phyloP scores from a whole-genome alignment of 257 asterid genomes.

The Nicotiana attenuata region DNA sequence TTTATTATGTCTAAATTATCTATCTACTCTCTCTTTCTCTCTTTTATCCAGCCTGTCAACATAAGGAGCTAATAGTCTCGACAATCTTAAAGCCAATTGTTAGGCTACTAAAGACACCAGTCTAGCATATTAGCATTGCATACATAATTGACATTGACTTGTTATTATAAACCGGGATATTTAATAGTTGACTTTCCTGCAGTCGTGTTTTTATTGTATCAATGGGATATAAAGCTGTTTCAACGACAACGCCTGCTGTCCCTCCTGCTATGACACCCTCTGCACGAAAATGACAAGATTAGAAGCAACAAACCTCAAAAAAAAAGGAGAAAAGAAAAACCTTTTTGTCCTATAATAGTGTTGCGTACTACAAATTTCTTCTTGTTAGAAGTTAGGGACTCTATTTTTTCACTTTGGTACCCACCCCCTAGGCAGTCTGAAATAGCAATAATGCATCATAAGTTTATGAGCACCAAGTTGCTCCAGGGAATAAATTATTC shows the following conservation, averaged over 20 bases:
- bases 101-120: not conserved
- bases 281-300: conserved; percentile 29
- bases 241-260: conserved; percentile 92
- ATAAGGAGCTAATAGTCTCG: not conserved
- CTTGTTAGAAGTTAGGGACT: not conserved
- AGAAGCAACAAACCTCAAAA: not conserved
- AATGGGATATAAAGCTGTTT: conserved; percentile 86
- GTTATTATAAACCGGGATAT: not conserved
- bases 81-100: not conserved
- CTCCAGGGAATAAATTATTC: not conserved
- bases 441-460: not conserved
- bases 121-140: not conserved
- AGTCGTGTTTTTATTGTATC: conserved; percentile 94
- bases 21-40: not conserved
- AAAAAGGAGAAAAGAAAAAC: not conserved
- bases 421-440: not conserved
- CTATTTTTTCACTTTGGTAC: not conserved
- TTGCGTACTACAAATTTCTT: not conserved
- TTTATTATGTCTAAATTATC: not conserved
- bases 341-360: not conserved
- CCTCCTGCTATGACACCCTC: conserved; percentile 98
- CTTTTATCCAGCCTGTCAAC: not conserved
- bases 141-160: not conserved
- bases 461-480: not conserved
- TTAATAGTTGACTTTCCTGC: conserved; percentile 53